Conservation (phyloP, 2,329 filamentous ascomycete genomes). For the Emericellopsis atlantica region DNA sequence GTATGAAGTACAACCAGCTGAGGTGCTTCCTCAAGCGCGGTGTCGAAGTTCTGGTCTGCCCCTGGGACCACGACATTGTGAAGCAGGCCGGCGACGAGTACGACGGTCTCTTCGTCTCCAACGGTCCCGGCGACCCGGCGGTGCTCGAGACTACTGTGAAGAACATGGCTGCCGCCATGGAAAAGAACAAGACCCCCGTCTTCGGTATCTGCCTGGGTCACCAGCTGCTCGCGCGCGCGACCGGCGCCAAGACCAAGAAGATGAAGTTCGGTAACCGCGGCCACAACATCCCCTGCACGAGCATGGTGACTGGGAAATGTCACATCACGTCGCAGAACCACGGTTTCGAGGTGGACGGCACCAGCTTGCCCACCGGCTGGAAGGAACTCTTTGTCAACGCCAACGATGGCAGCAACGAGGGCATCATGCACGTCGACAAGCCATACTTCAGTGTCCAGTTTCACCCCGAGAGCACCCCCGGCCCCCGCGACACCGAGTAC, state of each 20-base stretch:
- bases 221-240: conserved; percentile 79
- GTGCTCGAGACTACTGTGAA: conserved; percentile 69
- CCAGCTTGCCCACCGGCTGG: conserved; percentile 67
- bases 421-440: conserved; percentile 73
- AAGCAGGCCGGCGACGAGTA: conserved; percentile 68
- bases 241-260: conserved; percentile 77
- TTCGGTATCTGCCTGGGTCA: conserved; percentile 96
- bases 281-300: conserved; percentile 97
- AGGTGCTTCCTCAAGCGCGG: conserved; percentile 84
- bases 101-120: conserved; percentile 94
- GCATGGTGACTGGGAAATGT: conserved; percentile 87
- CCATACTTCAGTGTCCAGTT: conserved; percentile 99
- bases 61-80: conserved; percentile 91
- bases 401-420: conserved; percentile 96
- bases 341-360: conserved; percentile 82
- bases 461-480: conserved; percentile 93
- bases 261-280: conserved; percentile 99
- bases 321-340: conserved; percentile 99
- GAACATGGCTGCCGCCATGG: conserved; percentile 64
- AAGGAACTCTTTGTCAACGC: conserved; percentile 94
- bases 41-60: conserved; percentile 86
- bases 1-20: conserved; percentile 97
- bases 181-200: conserved; percentile 71
- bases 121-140: conserved; percentile 91
- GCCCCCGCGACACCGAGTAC: conserved; percentile 89